A percentile compares a stretch with the other conserved stretches of the same genome.
phyloP scores from a whole-genome alignment of 495 filamentous ascomycete genomes.

The Penicillium flavigenum region DNA sequence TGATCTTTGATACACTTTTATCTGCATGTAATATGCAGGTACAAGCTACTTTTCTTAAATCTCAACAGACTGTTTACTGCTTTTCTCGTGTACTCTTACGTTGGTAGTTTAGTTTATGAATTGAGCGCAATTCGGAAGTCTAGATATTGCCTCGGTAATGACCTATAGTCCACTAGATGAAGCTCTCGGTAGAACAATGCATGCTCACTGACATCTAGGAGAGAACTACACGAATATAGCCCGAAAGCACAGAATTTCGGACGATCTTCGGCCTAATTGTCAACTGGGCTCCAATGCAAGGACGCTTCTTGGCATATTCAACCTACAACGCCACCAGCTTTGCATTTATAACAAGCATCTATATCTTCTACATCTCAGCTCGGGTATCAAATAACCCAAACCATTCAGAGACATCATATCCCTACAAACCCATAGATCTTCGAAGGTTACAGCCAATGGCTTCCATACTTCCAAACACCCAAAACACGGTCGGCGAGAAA shows the following conservation, averaged over 20 bases:
- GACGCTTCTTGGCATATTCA: neutral
- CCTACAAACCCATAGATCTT: neutral
- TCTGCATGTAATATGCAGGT: neutral
- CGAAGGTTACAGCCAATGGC: neutral
- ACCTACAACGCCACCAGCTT: neutral
- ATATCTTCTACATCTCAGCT: neutral
- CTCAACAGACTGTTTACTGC: neutral
- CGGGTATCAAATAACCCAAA: neutral
- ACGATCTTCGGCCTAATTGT: neutral
- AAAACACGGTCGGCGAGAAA: neutral
- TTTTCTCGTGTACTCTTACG: neutral
- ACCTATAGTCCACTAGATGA: too few relatives aligned
- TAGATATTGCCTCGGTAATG: too few relatives aligned
- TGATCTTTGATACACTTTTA: neutral
- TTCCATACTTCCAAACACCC: neutral
- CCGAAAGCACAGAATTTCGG: neutral
- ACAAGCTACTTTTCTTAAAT: neutral
- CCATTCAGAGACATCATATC: neutral
- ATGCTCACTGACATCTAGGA: too few relatives aligned
- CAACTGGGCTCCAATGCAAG: neutral
- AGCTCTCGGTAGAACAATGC: too few relatives aligned
- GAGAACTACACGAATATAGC: neutral
- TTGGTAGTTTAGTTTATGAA: neutral
- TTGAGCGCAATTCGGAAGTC: too few relatives aligned
- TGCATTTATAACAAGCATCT: neutral